Percentiles rank a stretch among this genome's conserved stretches.
Conservation (phyloP, 2,329 filamentous ascomycete genomes). For the Pseudogymnoascus sp. region DNA sequence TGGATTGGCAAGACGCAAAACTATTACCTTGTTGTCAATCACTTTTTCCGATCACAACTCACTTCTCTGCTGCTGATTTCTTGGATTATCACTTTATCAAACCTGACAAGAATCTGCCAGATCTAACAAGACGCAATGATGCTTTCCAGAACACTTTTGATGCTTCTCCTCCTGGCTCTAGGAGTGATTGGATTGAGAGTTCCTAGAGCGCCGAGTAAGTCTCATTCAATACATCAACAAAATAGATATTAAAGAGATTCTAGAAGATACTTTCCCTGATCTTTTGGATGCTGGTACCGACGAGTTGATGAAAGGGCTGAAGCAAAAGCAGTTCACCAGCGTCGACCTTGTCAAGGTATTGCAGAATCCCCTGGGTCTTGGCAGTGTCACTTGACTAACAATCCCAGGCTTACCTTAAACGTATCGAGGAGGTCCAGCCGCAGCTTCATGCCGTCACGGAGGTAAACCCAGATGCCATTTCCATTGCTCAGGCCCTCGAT, state of each 20-base stretch:
- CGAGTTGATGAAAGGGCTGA: conserved; percentile 42
- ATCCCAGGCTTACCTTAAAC: conserved; percentile 20
- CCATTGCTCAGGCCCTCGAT: conserved; percentile 26
- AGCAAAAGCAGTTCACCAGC: conserved; percentile 45
- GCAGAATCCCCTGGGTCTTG: conserved; percentile 37
- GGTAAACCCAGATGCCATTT: conserved; percentile 28
- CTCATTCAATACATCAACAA: background rate
- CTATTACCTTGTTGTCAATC: background rate
- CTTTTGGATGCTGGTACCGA: conserved; percentile 46
- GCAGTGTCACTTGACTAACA: conserved; percentile 9
- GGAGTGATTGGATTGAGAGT: background rate
- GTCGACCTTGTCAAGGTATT: conserved; percentile 45
- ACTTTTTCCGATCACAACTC: background rate
- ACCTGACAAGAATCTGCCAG: background rate
- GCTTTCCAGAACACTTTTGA: background rate
- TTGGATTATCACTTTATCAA: background rate
- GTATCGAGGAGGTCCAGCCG: conserved; percentile 22
- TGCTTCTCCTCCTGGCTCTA: background rate
- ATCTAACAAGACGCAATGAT: background rate
- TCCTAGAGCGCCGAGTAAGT: background rate
- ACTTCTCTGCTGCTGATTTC: background rate
- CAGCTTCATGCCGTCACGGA: conserved; percentile 25
- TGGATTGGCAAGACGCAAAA: background rate
- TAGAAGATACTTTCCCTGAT: conserved; percentile 24
- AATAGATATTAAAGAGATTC: background rate